Base-by-base conservation (phyloP, 495 filamentous ascomycete species). In the Penicillium pancosmium region DNA sequence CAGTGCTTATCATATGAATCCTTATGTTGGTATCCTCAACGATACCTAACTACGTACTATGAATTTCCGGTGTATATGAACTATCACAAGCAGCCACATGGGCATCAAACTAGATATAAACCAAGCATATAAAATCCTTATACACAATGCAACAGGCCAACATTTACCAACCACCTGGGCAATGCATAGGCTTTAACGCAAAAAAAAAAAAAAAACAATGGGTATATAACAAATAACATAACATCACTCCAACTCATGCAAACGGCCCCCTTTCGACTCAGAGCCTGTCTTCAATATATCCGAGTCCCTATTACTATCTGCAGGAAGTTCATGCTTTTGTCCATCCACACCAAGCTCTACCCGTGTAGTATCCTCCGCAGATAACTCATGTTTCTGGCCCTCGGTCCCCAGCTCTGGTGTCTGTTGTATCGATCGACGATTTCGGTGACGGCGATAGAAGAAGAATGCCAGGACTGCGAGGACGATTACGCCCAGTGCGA, bases 211-310 rank as follows among this genome's bases (percentile, higher is more conserved):
- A 5, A 7, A 31, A 9, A 31, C 27, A 31, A 31, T 31, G 27
- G 27, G 27, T 31, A 31, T 31, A 7, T 31, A 31, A 9, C 8
- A 31, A 31, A 31, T 7, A 2, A 46, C n/a, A 46, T 46, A 4
- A 46, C 12, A 19, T 19, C n/a, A 46, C 41, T 46, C 41, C 15
- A 46, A n/a, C 41, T 46, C 41, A 46, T 46, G 41, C 41, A 46
- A 3, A 46, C 18, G 5, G 6, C n/a, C 23, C 7, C 41, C 41
- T 12, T 38, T 38, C 36, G 5, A 13, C 12, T 46, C 3, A 15
- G 40, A 15, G 7, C 15, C 18, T 10, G 2, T 19, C 27, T 31
- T 9, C 27, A 9, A n/a, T n/a, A n/a, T n/a, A n/a, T n/a, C n/a
- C n/a, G n/a, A n/a, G n/a, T n/a, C 41, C 41, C 6, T 19, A 12